Evolutionary conservation across 2,329 filamentous ascomycete genomes (phyloP).

Genomic region (Xylariomycetidae sp.): DNA sequence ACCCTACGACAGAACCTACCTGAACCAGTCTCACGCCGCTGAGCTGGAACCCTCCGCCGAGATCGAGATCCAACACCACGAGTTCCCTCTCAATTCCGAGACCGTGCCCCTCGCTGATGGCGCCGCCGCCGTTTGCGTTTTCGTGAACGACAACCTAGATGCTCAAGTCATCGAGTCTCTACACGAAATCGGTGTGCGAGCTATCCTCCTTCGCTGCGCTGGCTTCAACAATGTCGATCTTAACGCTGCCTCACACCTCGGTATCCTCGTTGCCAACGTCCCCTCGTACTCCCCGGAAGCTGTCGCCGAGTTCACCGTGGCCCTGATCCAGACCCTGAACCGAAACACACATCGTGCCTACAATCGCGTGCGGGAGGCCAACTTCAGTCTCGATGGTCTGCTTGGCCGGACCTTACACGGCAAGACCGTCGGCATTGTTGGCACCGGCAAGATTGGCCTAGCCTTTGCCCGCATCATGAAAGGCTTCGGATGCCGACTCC

Average conservation of each 20-base stretch:
- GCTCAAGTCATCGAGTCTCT: slow-evolving; percentile 46
- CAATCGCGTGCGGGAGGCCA: slow-evolving; percentile 62
- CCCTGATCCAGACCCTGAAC: slow-evolving; percentile 60
- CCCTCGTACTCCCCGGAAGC: slow-evolving; percentile 64
- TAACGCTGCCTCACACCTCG: slow-evolving; percentile 43
- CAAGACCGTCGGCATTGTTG: slow-evolving; percentile 61
- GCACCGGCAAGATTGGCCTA: slow-evolving; percentile 60
- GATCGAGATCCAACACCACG: slow-evolving; percentile 50
- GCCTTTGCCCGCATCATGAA: slow-evolving; percentile 54
- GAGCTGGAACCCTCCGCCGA: slow-evolving; percentile 27
- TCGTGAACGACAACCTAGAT: slow-evolving; percentile 59
- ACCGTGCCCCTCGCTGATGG: slow-evolving; percentile 49
- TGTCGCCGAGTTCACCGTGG: slow-evolving; percentile 64
- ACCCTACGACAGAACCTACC: slow-evolving; percentile 53
- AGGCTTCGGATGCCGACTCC: slow-evolving; percentile 58
- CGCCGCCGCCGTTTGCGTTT: slow-evolving; percentile 56
- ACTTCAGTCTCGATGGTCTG: slow-evolving; percentile 61
- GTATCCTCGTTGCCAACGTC: slow-evolving; percentile 59
- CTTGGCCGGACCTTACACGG: slow-evolving; percentile 55
- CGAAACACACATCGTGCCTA: slow-evolving; percentile 63
- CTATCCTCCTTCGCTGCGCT: slow-evolving; percentile 60
- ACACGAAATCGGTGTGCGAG: slow-evolving; percentile 42
- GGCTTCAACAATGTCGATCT: slow-evolving; percentile 65
- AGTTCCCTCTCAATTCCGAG: slow-evolving; percentile 48
- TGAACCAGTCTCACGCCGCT: slow-evolving; percentile 36